Base-by-base conservation (phyloP, 106 monocot species). In the Acorus gramineus region DNA sequence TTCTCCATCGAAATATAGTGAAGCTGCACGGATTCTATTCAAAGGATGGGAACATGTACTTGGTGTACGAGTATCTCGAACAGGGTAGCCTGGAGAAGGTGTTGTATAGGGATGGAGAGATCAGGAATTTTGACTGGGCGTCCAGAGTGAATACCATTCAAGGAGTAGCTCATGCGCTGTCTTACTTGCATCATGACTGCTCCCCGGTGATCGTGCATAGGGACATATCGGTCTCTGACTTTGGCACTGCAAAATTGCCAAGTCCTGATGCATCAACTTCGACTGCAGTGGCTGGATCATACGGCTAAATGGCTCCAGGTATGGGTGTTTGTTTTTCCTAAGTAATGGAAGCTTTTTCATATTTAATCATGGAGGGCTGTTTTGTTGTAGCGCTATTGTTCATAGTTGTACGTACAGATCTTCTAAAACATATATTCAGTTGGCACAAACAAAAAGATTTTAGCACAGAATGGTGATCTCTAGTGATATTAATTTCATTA, bases 281-380 rank as follows among this genome's bases (percentile, higher is more conserved):
- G 88, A 82, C 85, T 3, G 46, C 82, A 4, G 75, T 83, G 6
- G 93, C 85, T 0, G 88, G 93, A 52, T 82, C 93, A 4, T 93
- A 82, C 64, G 93, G 93, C 46, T 93, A 88, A 60, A 85, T 93
- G 75, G 88, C 93, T 53, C 93, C 93, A 82, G 93, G 93, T 93
- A 85, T 53, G 14, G 2, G 14, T 9, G 9, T 28, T 8, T 62
- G 8, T 44, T 44, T 8, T 11, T 42, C 43, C 9, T 4, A 14
- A 2, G 9, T 14, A 4, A 42, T 4, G 44, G 5, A 8, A 9
- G 7, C 44, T 8, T 3, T n/a, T 42, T 3, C 45, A 28, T 28
- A 28, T 28, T 28, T 28, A 28, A 28, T 28, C 28, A 28, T 28
- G 28, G 28, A 28, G 1, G 28, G 28, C 28, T 28, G 28, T 28